Evolutionary conservation across 1,284 basidiomycete species (phyloP), one percentile per base, ranked within the genome.

Genomic region (Veloboletus limbatus): DNA sequence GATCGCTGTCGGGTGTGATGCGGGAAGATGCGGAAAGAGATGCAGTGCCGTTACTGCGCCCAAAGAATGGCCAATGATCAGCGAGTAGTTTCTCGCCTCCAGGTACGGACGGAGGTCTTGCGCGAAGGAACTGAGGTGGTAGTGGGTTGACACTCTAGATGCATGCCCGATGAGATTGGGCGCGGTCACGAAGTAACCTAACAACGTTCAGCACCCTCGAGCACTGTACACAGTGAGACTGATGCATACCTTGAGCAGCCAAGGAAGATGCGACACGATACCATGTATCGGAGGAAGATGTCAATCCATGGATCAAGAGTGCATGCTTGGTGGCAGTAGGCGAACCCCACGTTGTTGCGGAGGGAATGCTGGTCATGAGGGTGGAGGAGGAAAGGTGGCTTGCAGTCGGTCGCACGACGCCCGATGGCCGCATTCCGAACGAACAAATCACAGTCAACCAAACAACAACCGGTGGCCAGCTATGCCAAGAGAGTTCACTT

Each of bases 171-270:
- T 4, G 28, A n/a, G n/a, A n/a, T n/a, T n/a, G n/a, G n/a, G n/a
- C n/a, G 59, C 56, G 16, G 47, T 54, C 3, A 65, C 58, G 0
- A 55, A 42, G 37, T 62, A 61, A 2, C 62, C 62, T 61, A 44
- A 2, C 17, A 5, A 16, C 4, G 13, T 26, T 17, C n/a, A n/a
- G n/a, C n/a, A n/a, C n/a, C n/a, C n/a, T n/a, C n/a, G n/a, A n/a
- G n/a, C n/a, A n/a, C n/a, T n/a, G n/a, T n/a, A n/a, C n/a, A n/a
- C n/a, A n/a, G n/a, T 13, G 11, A 14, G 3, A 40, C 21, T 57
- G 47, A n/a, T n/a, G n/a, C n/a, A n/a, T n/a, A n/a, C n/a, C n/a
- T n/a, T n/a, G n/a, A n/a, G n/a, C n/a, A n/a, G n/a, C n/a, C n/a
- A n/a, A n/a, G n/a, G n/a, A n/a, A n/a, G n/a, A n/a, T n/a, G n/a